phyloP scores from a whole-genome alignment of 2,329 filamentous ascomycete species.

The Fusarium illudens region DNA sequence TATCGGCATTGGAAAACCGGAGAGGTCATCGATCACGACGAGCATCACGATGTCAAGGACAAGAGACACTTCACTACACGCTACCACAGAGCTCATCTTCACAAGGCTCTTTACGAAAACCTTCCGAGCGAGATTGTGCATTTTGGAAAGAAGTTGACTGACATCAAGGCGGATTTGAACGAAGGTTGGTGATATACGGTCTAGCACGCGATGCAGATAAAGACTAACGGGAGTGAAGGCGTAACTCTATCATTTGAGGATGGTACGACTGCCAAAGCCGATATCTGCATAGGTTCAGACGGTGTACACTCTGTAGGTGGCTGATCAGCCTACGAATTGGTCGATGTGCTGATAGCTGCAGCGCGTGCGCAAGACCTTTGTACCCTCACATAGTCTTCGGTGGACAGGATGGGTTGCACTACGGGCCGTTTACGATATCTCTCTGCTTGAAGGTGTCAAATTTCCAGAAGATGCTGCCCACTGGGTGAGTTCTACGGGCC shows the following conservation, averaged over 20 bases:
- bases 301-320: background rate
- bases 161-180: background rate
- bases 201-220: rapidly evolving
- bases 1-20: background rate
- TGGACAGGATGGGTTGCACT: background rate
- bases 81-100: background rate
- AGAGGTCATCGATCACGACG: background rate
- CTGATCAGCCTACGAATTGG: background rate
- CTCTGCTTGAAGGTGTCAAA: background rate
- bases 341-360: background rate
- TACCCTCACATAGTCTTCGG: background rate
- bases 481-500: background rate
- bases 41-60: conserved; percentile 1
- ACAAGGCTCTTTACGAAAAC: background rate
- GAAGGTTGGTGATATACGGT: background rate
- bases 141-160: background rate
- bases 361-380: background rate
- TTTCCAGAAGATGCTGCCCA: background rate
- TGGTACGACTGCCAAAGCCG: background rate
- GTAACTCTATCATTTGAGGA: background rate
- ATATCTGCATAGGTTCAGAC: background rate
- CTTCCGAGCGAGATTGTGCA: background rate
- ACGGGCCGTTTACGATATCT: background rate
- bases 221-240: background rate
- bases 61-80: background rate